Evolutionary conservation across 73 alveolate genomes (phyloP).

Genomic region (Durusdinium trenchii): DNA sequence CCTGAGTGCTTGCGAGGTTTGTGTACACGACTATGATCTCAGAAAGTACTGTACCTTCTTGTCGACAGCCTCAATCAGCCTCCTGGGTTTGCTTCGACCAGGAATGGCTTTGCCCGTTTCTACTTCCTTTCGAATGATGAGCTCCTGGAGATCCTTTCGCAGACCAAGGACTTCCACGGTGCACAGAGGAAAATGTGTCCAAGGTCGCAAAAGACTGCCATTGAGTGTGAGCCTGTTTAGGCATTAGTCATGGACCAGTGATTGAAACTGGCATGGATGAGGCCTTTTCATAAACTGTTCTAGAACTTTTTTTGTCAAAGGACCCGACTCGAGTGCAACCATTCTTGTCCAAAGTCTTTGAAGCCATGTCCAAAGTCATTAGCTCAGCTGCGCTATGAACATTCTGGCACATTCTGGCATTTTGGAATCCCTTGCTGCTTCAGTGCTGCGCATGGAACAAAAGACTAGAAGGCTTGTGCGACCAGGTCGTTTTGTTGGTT

Average conservation of each 20-base stretch:
- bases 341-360: constrained; percentile 97
- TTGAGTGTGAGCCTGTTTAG: not conserved
- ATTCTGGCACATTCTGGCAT: too few species aligned
- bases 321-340: constrained; percentile 97
- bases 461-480: not conserved
- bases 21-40: too few species aligned
- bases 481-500: not conserved
- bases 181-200: not conserved
- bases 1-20: not conserved
- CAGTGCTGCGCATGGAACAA: not conserved
- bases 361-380: constrained; percentile 98
- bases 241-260: not conserved
- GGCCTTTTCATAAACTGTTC: not conserved
- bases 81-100: too few species aligned
- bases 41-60: too few species aligned
- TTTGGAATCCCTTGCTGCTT: not conserved
- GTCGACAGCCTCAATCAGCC: too few species aligned
- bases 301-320: not conserved
- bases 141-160: constrained; percentile 99
- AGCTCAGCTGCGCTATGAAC: constrained; percentile 97
- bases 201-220: not conserved
- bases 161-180: constrained; percentile 98
- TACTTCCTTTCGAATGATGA: constrained; percentile 98
- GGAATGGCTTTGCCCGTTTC: constrained; percentile 97
- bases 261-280: not conserved